These are phyloP conservation scores for Zymoseptoria pseudotritici DNA, from an alignment of 2,329 filamentous ascomycete genomes.

Conservation along the genomic window DNA sequence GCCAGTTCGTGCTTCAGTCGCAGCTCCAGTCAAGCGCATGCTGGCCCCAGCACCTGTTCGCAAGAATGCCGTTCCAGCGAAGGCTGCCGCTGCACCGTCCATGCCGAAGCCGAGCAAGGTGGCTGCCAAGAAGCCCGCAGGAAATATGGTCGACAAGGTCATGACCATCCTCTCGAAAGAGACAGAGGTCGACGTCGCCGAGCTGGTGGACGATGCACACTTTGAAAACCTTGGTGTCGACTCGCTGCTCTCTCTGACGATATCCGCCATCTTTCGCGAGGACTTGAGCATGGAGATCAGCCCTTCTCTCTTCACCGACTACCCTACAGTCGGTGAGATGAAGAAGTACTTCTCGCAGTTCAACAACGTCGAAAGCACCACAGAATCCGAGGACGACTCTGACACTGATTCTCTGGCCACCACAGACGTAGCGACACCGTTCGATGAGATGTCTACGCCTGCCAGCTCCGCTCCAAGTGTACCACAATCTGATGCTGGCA, in stretches of 20 bases:
- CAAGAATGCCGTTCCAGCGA: slow-evolving; percentile 17
- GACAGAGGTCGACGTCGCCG: slow-evolving; percentile 51
- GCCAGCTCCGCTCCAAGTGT: slow-evolving; percentile 42
- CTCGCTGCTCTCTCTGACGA: slow-evolving; percentile 54
- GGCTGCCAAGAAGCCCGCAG: slow-evolving; percentile 44
- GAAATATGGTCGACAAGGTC: slow-evolving; percentile 45
- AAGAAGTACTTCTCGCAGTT: slow-evolving; percentile 49
- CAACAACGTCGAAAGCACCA: slow-evolving; percentile 31
- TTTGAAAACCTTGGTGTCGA: slow-evolving; percentile 58
- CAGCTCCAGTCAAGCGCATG: slow-evolving; percentile 23
- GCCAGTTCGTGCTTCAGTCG: slow-evolving; percentile 24
- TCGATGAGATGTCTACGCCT: slow-evolving; percentile 39
- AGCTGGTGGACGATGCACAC: slow-evolving; percentile 53
- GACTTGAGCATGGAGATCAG: slow-evolving; percentile 53
- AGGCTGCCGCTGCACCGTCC: slow-evolving; percentile 23
- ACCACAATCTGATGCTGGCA: slow-evolving; percentile 35
- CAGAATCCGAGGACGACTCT: slow-evolving; percentile 24
- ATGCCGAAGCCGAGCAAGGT: slow-evolving; percentile 46
- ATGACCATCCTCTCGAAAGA: slow-evolving; percentile 63
- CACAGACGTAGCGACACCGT: slow-evolving; percentile 38
- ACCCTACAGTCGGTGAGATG: slow-evolving; percentile 53
- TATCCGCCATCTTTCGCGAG: slow-evolving; percentile 55
- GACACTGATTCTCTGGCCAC: slow-evolving; percentile 37
- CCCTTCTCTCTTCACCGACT: slow-evolving; percentile 53
- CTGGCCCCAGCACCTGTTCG: slow-evolving; percentile 18